Percentiles rank a stretch among this genome's conserved stretches.
These are phyloP conservation scores for Trichoderma afroharzianum DNA, from an alignment of 2,329 filamentous ascomycete genomes.

Conservation along the genomic window DNA sequence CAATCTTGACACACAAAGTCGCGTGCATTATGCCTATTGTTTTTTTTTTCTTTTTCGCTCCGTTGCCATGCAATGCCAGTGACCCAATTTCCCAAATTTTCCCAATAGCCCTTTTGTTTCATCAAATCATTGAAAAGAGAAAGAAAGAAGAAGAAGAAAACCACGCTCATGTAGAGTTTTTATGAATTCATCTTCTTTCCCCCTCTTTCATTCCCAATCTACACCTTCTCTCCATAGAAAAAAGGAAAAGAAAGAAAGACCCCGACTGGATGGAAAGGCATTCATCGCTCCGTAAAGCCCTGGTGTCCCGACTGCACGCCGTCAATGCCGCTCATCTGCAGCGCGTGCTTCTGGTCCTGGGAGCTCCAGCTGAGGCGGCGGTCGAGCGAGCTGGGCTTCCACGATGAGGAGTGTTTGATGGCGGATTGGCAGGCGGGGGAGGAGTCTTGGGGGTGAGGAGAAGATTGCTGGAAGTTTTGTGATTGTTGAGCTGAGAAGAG, in stretches of 20 bases:
- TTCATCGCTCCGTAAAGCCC: constrained; percentile 40
- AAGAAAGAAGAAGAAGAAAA: neutral
- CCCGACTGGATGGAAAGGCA: neutral
- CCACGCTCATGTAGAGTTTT: neutral
- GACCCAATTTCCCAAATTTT: neutral
- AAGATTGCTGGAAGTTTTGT: neutral
- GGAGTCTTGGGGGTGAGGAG: neutral
- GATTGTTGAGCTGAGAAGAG: neutral
- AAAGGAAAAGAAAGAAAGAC: neutral
- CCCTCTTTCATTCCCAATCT: neutral
- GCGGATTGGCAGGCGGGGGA: constrained; percentile 18
- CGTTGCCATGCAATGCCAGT: neutral
- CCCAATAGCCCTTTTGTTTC: neutral
- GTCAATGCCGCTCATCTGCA: constrained; percentile 45
- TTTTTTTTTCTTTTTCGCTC: neutral
- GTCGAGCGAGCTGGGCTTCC: constrained; percentile 43
- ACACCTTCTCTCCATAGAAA: neutral
- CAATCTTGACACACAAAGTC: neutral
- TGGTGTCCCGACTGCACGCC: constrained; percentile 33
- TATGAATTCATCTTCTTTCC: neutral
- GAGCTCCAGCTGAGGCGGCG: constrained; percentile 51
- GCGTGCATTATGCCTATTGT: neutral
- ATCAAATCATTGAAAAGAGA: neutral
- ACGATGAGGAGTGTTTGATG: constrained; percentile 36
- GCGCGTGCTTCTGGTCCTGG: constrained; percentile 51